Conservation (phyloP, 140 eudicot species). For the Cichorium intybus region DNA sequence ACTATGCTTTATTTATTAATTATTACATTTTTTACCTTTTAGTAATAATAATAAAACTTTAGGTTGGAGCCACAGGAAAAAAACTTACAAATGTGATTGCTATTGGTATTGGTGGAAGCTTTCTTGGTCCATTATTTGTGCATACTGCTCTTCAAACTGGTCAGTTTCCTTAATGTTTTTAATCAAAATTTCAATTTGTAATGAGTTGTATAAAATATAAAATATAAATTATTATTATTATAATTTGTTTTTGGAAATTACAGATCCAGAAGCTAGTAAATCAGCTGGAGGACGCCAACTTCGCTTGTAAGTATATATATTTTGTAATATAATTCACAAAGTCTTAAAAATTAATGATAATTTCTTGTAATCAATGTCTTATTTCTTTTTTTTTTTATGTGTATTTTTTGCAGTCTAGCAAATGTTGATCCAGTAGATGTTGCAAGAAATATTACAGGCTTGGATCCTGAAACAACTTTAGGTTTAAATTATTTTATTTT, state of each 20-base stretch:
- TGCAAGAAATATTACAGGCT: constrained; percentile 82
- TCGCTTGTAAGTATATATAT: constrained; percentile 74
- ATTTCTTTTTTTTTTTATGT: constrained; percentile 1
- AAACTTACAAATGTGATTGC: constrained; percentile 78
- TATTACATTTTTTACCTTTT: neutral
- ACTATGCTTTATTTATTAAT: constrained; percentile 4
- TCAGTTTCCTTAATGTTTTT: constrained; percentile 8
- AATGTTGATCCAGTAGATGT: constrained; percentile 98
- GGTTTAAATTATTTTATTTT: constrained; percentile 34
- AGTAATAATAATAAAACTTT: constrained; percentile 8
- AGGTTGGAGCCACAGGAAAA: constrained; percentile 98
- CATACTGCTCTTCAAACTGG: constrained; percentile 99
- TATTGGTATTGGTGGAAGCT: constrained; percentile 97
- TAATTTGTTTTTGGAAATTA: constrained; percentile 19
- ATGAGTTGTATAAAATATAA: neutral
- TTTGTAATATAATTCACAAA: neutral
- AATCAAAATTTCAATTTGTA: neutral
- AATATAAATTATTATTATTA: neutral
- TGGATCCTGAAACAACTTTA: constrained; percentile 92
- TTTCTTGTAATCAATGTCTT: neutral
- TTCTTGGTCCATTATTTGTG: constrained; percentile 97
- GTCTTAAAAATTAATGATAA: neutral
- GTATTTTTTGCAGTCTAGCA: constrained; percentile 64
- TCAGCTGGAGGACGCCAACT: constrained; percentile 88
- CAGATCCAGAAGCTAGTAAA: constrained; percentile 84